Evolutionary conservation across 2,329 filamentous ascomycete genomes (phyloP).

Genomic region (Colletotrichum costaricense): DNA sequence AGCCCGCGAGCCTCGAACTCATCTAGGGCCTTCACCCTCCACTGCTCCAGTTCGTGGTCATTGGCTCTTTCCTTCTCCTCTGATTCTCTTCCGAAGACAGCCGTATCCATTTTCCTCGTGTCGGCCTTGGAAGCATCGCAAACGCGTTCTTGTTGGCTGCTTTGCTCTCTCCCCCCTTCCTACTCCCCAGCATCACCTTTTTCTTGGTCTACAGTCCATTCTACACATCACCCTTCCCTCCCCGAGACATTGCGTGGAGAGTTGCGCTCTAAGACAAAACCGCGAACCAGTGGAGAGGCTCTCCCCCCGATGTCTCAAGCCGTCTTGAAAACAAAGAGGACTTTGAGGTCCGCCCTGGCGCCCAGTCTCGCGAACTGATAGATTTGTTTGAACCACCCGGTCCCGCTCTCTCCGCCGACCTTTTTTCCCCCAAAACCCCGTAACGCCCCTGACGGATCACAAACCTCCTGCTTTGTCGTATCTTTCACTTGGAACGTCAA

Average conservation of each 20-base stretch:
- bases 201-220: constrained; percentile 18
- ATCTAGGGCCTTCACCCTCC: constrained; percentile 33
- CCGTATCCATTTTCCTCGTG: constrained; percentile 12
- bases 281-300: constrained; percentile 41
- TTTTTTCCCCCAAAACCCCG: constrained; percentile 16
- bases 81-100: constrained; percentile 14
- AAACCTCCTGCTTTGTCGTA: constrained; percentile 23
- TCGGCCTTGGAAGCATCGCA: constrained; percentile 20
- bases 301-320: constrained; percentile 46
- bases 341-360: constrained; percentile 39
- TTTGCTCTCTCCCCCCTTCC: constrained; percentile 11
- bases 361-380: constrained; percentile 37
- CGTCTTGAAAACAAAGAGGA: constrained; percentile 45
- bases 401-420: constrained; percentile 35
- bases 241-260: constrained; percentile 36
- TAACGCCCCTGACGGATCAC: constrained; percentile 28
- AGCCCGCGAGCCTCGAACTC: constrained; percentile 31
- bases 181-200: constrained; percentile 9
- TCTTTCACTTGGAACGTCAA: constrained; percentile 10
- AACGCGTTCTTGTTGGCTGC: constrained; percentile 17
- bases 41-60: constrained; percentile 12
- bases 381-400: constrained; percentile 38
- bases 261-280: constrained; percentile 32
- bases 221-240: constrained; percentile 14
- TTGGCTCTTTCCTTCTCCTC: constrained; percentile 25